Evolutionary conservation across 345 rosid genomes (phyloP).

Genomic region (Eucalyptus cladocalyx): DNA sequence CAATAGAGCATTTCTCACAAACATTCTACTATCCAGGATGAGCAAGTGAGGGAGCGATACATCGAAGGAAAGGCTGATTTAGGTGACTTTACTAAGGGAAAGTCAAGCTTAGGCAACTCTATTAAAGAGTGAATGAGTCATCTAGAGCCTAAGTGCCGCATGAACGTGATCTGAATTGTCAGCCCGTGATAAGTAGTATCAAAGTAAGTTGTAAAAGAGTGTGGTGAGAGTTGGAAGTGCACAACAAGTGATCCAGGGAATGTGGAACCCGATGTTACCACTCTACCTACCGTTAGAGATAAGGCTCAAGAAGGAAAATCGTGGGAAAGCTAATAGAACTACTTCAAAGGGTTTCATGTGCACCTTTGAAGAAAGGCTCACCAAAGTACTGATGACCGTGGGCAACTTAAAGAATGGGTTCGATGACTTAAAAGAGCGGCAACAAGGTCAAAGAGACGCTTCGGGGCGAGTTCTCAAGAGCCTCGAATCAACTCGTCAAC

Average conservation of each 20-base stretch:
- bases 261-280: neutral
- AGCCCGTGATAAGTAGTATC: neutral
- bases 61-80: neutral
- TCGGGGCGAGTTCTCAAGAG: neutral
- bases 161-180: neutral
- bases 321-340: neutral
- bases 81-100: neutral
- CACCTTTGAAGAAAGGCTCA: neutral
- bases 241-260: neutral
- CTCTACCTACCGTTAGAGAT: neutral
- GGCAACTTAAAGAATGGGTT: neutral
- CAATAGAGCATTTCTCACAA: neutral
- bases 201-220: neutral
- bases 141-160: neutral
- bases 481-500: neutral
- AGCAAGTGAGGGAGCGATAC: neutral
- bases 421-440: neutral
- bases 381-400: neutral
- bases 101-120: neutral
- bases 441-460: neutral
- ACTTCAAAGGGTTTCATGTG: neutral
- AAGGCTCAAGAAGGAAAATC: neutral
- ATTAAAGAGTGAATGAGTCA: neutral
- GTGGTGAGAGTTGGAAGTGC: neutral
- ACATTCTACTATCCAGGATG: neutral